Evolutionary conservation across 2,329 filamentous ascomycete species (phyloP).

Genomic region (Penicillium occitanis): DNA sequence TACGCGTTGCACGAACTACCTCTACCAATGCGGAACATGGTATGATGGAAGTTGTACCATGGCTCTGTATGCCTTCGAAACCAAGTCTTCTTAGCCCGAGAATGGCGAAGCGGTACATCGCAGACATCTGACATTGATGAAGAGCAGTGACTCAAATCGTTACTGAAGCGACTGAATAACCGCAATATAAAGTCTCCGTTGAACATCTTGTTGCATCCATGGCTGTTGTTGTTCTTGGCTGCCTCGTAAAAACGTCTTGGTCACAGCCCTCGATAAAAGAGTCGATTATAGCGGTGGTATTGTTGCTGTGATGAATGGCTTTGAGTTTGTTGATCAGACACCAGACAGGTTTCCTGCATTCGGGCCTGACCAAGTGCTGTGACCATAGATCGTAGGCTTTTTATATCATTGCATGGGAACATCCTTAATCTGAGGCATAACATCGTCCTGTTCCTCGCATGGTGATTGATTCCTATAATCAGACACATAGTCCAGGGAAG

Average conservation of each 20-base stretch:
- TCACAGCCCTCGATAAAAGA: background rate
- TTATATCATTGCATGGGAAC: background rate
- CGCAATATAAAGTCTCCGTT: background rate
- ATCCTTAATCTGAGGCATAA: background rate
- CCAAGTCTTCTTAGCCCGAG: constrained; percentile 49
- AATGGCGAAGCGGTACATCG: constrained; percentile 48
- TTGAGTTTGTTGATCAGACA: background rate
- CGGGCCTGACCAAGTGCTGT: background rate
- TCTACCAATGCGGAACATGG: constrained; percentile 45
- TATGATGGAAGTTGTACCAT: constrained; percentile 39
- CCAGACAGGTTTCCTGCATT: background rate
- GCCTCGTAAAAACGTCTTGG: too few species aligned
- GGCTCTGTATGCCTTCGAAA: constrained; percentile 53
- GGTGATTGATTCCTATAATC: background rate
- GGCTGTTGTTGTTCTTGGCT: too few species aligned
- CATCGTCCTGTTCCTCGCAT: background rate
- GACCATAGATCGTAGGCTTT: background rate
- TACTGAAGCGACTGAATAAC: background rate
- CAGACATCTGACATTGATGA: constrained; percentile 35
- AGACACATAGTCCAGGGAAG: too few species aligned
- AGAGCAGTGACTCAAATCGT: background rate
- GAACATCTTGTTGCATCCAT: background rate
- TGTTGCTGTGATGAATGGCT: background rate
- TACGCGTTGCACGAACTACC: constrained; percentile 36
- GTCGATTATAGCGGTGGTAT: background rate